Evolutionary conservation across 1,284 basidiomycete genomes (phyloP), one percentile per base, ranked within the genome.

Genomic region (Fomitiporia mediterranea): DNA sequence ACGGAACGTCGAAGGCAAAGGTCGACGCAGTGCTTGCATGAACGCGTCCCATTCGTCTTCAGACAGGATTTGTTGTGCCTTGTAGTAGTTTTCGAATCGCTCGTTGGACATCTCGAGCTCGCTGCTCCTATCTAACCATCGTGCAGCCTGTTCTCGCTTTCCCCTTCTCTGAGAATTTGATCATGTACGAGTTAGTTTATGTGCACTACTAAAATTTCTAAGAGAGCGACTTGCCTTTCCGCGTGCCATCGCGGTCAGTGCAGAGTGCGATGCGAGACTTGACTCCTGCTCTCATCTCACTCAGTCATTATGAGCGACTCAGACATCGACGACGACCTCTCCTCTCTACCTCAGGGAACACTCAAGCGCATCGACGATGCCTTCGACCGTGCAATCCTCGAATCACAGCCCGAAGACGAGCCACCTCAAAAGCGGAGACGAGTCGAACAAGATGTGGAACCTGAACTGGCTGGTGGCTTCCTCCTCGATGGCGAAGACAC

Each of bases 1-100:
- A 42, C 97, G 81, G 71, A 99, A 99, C 0, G 96, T 98, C 0
- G 93, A 96, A 1, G 97, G 97, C 32, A 99, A 74, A 35, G 91
- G 89, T 30, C 77, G 74, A 46, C 83, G 79, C 61, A 97, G 70
- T 0, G 80, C 70, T 6, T 82, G 76, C 65, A 96, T 72, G 64
- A 98, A 92, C 0, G 64, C 53, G 2, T 84, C 79, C 92, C 94
- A 98, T 70, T 98, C 92, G 2, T 79, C 80, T 1, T 81, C 79
- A 0, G 80, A 72, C 4, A 92, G 69, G 47, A 91, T 81, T n/a
- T 78, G 74, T 65, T 91, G 89, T 0, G 80, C 75, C 68, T 80
- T 80, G 75, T 95, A 95, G 71, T 94, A 95, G 42, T 75, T 74
- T 59, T 81, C 80, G 62, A 95, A 87, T 1, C 79, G 78, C 44